A percentile compares a stretch with the other conserved stretches of the same genome.
Evolutionary conservation across 2,329 filamentous ascomycete species (phyloP).

Genomic region (Cladosporium sp.): DNA sequence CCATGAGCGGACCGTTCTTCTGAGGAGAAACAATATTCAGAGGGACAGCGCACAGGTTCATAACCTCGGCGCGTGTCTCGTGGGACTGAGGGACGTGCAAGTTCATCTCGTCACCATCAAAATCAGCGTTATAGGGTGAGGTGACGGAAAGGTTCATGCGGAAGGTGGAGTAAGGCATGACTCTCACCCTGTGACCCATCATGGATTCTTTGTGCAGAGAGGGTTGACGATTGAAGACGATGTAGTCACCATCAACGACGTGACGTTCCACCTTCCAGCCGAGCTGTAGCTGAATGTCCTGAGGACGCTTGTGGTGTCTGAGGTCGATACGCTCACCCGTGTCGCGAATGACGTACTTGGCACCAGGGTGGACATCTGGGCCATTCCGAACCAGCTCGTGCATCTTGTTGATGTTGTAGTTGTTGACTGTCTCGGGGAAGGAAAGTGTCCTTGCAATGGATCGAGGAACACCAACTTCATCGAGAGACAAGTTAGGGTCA

Average conservation of each 20-base stretch:
- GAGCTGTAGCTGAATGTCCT: slow-evolving; percentile 84
- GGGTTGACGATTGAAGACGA: slow-evolving; percentile 99
- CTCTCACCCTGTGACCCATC: slow-evolving; percentile 97
- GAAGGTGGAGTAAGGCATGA: slow-evolving; percentile 99
- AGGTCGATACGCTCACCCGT: slow-evolving; percentile 94
- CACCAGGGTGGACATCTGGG: slow-evolving; percentile 91
- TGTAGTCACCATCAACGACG: slow-evolving; percentile 92
- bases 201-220: slow-evolving; percentile 99
- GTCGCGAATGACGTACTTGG: slow-evolving; percentile 91
- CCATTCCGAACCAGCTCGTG: slow-evolving; percentile 89
- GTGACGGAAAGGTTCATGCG: slow-evolving; percentile 96
- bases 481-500: slow-evolving; percentile 92
- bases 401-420: slow-evolving; percentile 94
- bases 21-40: slow-evolving; percentile 98
- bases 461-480: slow-evolving; percentile 94
- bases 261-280: slow-evolving; percentile 99
- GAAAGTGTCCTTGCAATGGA: slow-evolving; percentile 92
- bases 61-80: slow-evolving; percentile 92
- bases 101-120: slow-evolving; percentile 99
- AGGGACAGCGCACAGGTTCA: slow-evolving; percentile 94
- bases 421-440: slow-evolving; percentile 95
- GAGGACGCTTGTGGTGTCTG: slow-evolving; percentile 84
- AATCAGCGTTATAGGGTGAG: slow-evolving; percentile 99
- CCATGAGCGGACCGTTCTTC: slow-evolving; percentile 95
- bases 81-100: slow-evolving; percentile 98